Conservation (phyloP, 108 stramenopile genomes). For the Skeletonema marinoi region DNA sequence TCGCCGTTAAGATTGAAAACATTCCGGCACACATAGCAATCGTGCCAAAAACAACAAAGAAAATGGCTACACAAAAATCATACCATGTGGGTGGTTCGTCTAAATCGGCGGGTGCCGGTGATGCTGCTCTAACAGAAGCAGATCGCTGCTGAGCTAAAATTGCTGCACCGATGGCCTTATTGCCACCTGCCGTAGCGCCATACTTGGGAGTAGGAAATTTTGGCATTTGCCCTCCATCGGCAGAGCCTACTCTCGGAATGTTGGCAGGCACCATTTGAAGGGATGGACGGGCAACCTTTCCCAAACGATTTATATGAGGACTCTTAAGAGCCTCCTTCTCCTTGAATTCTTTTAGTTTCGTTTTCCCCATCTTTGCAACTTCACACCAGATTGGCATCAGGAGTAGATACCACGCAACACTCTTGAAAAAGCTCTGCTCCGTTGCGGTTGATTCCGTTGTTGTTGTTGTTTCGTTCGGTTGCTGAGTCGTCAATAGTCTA, state of each 20-base stretch:
- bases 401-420: slow-evolving; percentile 58
- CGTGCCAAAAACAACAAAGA: slow-evolving; percentile 67
- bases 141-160: slow-evolving; percentile 29
- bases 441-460: background rate
- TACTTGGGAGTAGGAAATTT: slow-evolving; percentile 3
- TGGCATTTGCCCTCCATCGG: background rate
- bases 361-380: slow-evolving; percentile 63
- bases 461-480: background rate
- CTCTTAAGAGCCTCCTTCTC: slow-evolving; percentile 67
- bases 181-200: slow-evolving; percentile 30
- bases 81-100: slow-evolving; percentile 49
- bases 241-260: slow-evolving; percentile 16
- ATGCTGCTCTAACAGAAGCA: background rate
- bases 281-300: slow-evolving; percentile 34
- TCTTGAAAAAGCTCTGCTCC: slow-evolving; percentile 20
- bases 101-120: slow-evolving; percentile 53
- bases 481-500: background rate
- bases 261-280: background rate
- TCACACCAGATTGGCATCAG: slow-evolving; percentile 74
- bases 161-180: slow-evolving; percentile 37
- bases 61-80: slow-evolving; percentile 79
- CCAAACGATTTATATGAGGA: slow-evolving; percentile 80
- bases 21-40: slow-evolving; percentile 71
- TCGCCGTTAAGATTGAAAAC: slow-evolving; percentile 52
- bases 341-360: slow-evolving; percentile 48